Base-by-base conservation (phyloP, 164 flowering plant species). In the Umbilicus rupestris region DNA sequence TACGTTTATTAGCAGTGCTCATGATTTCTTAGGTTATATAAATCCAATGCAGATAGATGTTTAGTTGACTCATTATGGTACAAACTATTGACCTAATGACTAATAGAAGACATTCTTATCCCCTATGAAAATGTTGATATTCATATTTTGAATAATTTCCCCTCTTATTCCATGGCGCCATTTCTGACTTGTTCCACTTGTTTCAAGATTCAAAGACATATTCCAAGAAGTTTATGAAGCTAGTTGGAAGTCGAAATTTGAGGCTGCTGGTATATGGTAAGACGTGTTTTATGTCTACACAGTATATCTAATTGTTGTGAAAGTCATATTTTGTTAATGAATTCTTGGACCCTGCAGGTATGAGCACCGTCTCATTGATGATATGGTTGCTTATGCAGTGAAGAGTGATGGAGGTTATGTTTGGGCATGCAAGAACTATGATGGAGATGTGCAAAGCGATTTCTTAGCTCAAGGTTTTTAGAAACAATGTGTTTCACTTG, bases 251-350 rank as follows among this genome's bases (percentile, higher is more conserved):
- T 81, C 92, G 64, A 85, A 87, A 81, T 89, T 46, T 71, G 89
- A 84, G 73, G 87, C 83, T 74, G 89, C 87, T 30, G 92, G 96
- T 8, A 87, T 89, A 67, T 89, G 96, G 92, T 87, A 65, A 76
- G 89, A 41, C 2, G 26, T 39, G 14, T 39, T 26, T 4, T 5
- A 20, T 28, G 31, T 7, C 58, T 24, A 52, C 15, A 6, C 16
- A 5, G 44, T 14, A 14, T 41, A 41, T 22, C 1, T 24, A 52
- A 52, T 26, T 24, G 0, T 52, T 24, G 30, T 16, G 7, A 2
- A 6, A 22, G 3, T 30, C 30, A 24, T 52, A 24, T 11, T 12
- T 55, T 16, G 28, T 26, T 26, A 28, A 11, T 55, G 4, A 28
- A 55, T 63, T 1, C n/a, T n/a, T 7, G 45, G 20, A 41, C 3